Percentiles rank a stretch among this genome's conserved stretches.
phyloP scores from a whole-genome alignment of 164 flowering plant genomes.

The Echeveria elegans region DNA sequence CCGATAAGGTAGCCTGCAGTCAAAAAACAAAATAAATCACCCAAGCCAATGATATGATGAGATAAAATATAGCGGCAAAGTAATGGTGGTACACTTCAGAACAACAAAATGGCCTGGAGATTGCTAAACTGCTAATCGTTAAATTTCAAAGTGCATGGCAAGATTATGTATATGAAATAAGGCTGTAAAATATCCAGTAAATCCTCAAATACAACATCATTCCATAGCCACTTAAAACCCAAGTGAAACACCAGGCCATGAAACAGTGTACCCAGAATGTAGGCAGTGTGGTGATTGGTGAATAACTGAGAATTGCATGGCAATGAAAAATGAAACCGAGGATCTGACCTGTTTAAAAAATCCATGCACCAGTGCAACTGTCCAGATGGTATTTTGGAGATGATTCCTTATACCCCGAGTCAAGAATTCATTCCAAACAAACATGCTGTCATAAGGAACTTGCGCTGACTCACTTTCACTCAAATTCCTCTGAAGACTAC shows the following conservation, averaged over 20 bases:
- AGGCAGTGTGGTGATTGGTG: not conserved
- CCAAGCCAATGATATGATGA: not conserved
- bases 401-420: constrained; percentile 71
- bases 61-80: not conserved
- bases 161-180: not conserved
- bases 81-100: not conserved
- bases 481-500: constrained; percentile 86
- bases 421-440: constrained; percentile 96
- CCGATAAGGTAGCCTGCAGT: constrained; percentile 54
- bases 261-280: not conserved
- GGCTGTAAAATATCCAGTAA: not conserved
- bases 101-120: not conserved
- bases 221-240: not conserved
- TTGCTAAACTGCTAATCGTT: not conserved
- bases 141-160: not conserved
- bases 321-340: not conserved
- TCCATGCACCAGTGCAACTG: constrained; percentile 89
- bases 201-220: not conserved
- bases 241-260: not conserved
- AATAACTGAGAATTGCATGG: not conserved
- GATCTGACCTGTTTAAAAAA: constrained; percentile 80
- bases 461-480: constrained; percentile 41
- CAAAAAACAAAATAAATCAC: constrained; percentile 9
- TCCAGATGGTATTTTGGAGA: constrained; percentile 80
- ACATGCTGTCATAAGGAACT: constrained; percentile 68